Evolutionary conservation across 257 asterid species (phyloP), one percentile per base, ranked within the genome.

Genomic region (Gentiana dahurica): DNA sequence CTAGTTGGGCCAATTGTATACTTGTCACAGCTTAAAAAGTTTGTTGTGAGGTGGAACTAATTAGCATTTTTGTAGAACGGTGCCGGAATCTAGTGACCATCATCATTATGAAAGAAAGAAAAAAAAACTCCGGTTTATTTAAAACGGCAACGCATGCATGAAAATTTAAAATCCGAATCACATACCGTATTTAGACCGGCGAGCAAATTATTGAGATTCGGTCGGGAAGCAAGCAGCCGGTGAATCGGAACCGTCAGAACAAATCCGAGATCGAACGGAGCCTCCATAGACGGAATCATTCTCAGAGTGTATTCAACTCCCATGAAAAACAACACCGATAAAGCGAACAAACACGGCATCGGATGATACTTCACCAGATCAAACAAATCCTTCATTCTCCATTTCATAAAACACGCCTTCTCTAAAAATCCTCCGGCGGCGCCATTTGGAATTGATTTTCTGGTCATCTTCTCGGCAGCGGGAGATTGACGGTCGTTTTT

Each of bases 131-230:
- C 24, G 24, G 24, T 24, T 24, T 24, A 24, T 0, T 24, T 10
- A 36, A 57, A 41, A 41, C 11, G 51, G 49, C 8, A 57, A 15
- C 43, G 36, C 51, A 43, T 43, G 62, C 13, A 33, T n/a, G 3
- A 41, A 35, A 43, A 57, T 36, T 56, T n/a, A 53, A 44, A 38
- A 34, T 53, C 2, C 15, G n/a, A n/a, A 49, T 45, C 12, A 54
- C 48, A 12, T 61, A 75, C 81, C 73, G 81, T 75, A 36, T 75
- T 75, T 54, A 75, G 63, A 3, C 77, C 81, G 41, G 81, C 81
- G 8, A 75, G 71, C 36, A 75, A 53, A 44, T 58, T 65, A 58
- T 75, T 75, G 58, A 75, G 73, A 52, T 24, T 34, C 4, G 81
- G 81, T 36, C 66, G 55, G 32, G 75, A 60, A 48, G 81, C 74